phyloP scores from a whole-genome alignment of 768 basidiomycete genomes.

The Trametes cinnabarina region DNA sequence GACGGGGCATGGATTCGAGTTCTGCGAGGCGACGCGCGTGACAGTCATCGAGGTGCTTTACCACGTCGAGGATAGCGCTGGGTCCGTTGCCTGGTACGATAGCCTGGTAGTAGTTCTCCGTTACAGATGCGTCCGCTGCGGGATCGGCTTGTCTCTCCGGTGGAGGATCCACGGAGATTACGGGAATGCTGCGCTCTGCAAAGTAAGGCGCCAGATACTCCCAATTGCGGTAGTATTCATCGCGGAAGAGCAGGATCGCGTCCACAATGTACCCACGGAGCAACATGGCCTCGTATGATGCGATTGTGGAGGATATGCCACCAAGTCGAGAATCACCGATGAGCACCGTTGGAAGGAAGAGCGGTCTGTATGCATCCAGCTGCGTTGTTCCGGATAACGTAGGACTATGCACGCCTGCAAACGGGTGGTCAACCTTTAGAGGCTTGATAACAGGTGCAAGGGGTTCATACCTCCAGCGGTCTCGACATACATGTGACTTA shows the following conservation, averaged over 20 bases:
- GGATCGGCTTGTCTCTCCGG: conserved; percentile 47
- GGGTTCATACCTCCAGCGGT: conserved; percentile 87
- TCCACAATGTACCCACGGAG: conserved; percentile 91
- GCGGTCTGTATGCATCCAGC: conserved; percentile 78
- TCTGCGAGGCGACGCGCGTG: conserved; percentile 69
- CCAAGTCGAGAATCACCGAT: conserved; percentile 88
- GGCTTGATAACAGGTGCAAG: not conserved
- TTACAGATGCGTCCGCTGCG: conserved; percentile 45
- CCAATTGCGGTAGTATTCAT: conserved; percentile 84
- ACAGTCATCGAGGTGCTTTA: conserved; percentile 58
- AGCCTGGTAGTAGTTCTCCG: conserved; percentile 71
- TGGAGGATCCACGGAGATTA: conserved; percentile 55
- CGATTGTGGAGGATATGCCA: conserved; percentile 90
- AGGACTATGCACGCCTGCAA: conserved; percentile 87
- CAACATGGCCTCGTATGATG: conserved; percentile 87
- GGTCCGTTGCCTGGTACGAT: conserved; percentile 38
- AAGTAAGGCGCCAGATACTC: conserved; percentile 84
- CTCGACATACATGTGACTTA: conserved; percentile 77
- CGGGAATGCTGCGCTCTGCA: conserved; percentile 60
- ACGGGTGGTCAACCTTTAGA: not conserved
- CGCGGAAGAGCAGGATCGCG: conserved; percentile 77
- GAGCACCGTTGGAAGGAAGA: conserved; percentile 85
- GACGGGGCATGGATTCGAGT: conserved; percentile 72
- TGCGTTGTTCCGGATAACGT: conserved; percentile 81
- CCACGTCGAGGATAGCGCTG: conserved; percentile 43